Evolutionary conservation across 352 stramenopile genomes (phyloP).

Genomic region (Phytophthora pseudosyringae): DNA sequence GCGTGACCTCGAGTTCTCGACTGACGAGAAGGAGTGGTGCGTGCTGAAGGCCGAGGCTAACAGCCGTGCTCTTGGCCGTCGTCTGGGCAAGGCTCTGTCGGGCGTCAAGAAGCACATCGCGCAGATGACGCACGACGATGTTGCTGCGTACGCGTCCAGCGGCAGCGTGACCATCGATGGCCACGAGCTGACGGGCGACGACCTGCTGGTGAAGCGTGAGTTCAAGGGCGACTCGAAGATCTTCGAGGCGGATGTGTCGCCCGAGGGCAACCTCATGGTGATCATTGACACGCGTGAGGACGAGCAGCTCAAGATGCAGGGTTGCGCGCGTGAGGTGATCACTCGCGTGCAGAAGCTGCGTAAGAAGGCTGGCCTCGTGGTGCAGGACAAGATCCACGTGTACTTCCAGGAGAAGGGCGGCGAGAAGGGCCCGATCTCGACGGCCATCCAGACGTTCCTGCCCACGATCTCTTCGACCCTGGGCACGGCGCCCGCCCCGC

Average conservation of each 20-base stretch:
- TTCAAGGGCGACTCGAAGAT: slow-evolving; percentile 94
- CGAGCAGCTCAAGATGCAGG: slow-evolving; percentile 94
- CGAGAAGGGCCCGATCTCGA: slow-evolving; percentile 56
- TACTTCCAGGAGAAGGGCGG: slow-evolving; percentile 90
- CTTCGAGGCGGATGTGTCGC: slow-evolving; percentile 91
- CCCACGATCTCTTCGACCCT: slow-evolving; percentile 63
- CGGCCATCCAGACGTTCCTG: slow-evolving; percentile 66
- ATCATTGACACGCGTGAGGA: slow-evolving; percentile 96
- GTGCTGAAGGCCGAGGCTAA: slow-evolving; percentile 95
- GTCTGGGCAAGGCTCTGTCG: slow-evolving; percentile 97
- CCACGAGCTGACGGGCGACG: slow-evolving; percentile 85
- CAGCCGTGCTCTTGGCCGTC: slow-evolving; percentile 94
- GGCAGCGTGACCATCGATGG: slow-evolving; percentile 86
- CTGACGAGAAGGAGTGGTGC: slow-evolving; percentile 92
- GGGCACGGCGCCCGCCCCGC: slow-evolving; percentile 64
- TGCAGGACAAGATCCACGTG: slow-evolving; percentile 96
- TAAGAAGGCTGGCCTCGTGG: slow-evolving; percentile 95
- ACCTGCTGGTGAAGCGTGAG: slow-evolving; percentile 94
- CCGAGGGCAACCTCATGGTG: slow-evolving; percentile 93
- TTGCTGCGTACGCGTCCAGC: slow-evolving; percentile 69
- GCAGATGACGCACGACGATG: slow-evolving; percentile 73
- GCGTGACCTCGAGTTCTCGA: slow-evolving; percentile 91
- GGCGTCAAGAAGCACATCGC: slow-evolving; percentile 88
- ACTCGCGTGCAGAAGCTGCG: slow-evolving; percentile 98
- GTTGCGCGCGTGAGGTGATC: slow-evolving; percentile 96